A percentile compares a stretch with the other conserved stretches of the same genome.
phyloP scores from a whole-genome alignment of 108 stramenopile genomes.

The Thalassiosira profunda region DNA sequence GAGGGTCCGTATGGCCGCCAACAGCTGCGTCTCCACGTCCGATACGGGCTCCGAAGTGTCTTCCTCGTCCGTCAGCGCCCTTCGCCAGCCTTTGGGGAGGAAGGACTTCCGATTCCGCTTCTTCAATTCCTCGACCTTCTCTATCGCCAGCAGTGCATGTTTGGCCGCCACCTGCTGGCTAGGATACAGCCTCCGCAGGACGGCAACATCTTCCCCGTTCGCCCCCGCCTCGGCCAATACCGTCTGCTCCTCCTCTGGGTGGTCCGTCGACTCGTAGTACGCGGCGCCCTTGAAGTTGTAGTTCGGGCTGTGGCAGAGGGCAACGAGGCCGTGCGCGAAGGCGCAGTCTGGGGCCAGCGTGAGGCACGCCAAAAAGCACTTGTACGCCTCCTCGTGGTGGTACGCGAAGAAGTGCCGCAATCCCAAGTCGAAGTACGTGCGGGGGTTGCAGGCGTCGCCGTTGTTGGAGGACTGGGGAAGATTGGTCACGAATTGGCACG shows the following conservation, averaged over 20 bases:
- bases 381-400: slow-evolving; percentile 84
- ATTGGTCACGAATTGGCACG: slow-evolving; percentile 70
- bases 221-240: slow-evolving; percentile 12
- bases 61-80: not conserved
- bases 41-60: slow-evolving; percentile 40
- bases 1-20: slow-evolving; percentile 72
- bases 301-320: slow-evolving; percentile 87
- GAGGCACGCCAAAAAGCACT: slow-evolving; percentile 71
- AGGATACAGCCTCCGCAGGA: slow-evolving; percentile 68
- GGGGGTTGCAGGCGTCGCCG: slow-evolving; percentile 46
- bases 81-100: slow-evolving; percentile 13
- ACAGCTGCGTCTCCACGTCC: slow-evolving; percentile 66
- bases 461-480: slow-evolving; percentile 47
- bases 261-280: slow-evolving; percentile 83
- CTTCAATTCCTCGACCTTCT: slow-evolving; percentile 73
- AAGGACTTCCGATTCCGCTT: slow-evolving; percentile 33
- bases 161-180: slow-evolving; percentile 83
- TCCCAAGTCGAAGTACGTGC: slow-evolving; percentile 76
- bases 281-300: slow-evolving; percentile 91
- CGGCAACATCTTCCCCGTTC: slow-evolving; percentile 27
- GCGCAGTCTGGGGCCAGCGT: slow-evolving; percentile 72
- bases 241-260: slow-evolving; percentile 61
- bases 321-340: slow-evolving; percentile 78
- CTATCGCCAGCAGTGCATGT: slow-evolving; percentile 65
- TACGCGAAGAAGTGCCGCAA: slow-evolving; percentile 70